Base-by-base conservation (phyloP, 345 rosid genomes). In the Nephelium lappaceum region DNA sequence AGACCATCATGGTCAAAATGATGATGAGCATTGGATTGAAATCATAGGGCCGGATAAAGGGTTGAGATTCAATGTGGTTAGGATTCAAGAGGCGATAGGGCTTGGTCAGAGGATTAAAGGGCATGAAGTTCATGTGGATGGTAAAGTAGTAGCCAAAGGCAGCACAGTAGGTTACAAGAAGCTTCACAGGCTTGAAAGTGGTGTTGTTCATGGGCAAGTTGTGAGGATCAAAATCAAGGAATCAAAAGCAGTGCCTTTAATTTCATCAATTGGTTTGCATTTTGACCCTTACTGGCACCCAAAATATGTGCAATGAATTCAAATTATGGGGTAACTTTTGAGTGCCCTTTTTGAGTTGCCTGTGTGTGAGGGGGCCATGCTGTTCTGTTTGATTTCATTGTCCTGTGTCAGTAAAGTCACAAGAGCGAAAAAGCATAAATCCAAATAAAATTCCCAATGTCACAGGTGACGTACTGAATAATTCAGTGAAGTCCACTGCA, bases 41-140 rank as follows among this genome's bases (percentile, higher is more conserved):
- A 43, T 92, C 5, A 76, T 25, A 24, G 76, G 80, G 10, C 10
- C 76, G 1, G 51, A 38, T 16, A 85, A 65, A 65, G 83, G 84
- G 81, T 18, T 86, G 78, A 81, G 79, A 73, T 92, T 91, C 43
- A 92, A 89, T 57, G 93, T 89, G 79, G 71, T 92, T 16, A 84
- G 93, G 77, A 87, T 91, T 66, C 97, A 92, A 67, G 97, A 92
- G 71, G 89, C 94, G 2, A 87, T 92, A 23, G 94, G 94, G 61
- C 84, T 92, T 25, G 94, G 94, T 21, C 94, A 92, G 75, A 82
- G 97, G 85, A 84, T 92, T 75, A 43, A 83, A 51, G 67, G 74
- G 77, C 93, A 90, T 70, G 87, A 84, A 76, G 70, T 92, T 66
- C 76, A 84, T 47, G 84, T 90, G n/a, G 91, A 90, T 47, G 94